Evolutionary conservation across 768 basidiomycete species (phyloP).

Genomic region (Hebeloma cylindrosporum): DNA sequence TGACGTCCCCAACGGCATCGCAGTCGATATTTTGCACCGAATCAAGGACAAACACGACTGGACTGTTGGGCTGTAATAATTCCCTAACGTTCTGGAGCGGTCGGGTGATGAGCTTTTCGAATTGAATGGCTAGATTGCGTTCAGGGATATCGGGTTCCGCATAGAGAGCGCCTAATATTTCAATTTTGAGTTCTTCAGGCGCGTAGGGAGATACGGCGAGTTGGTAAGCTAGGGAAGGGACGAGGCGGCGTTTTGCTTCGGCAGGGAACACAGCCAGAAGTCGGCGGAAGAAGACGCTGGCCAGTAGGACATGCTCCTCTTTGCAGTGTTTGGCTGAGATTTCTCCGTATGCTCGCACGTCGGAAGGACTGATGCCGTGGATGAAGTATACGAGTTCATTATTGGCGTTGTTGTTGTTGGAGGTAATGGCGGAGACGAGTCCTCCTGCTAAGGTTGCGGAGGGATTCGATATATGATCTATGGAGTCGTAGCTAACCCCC

Average conservation of each 20-base stretch:
- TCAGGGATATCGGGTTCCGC: constrained; percentile 13
- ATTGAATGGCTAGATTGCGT: constrained; percentile 6
- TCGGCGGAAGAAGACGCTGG: constrained; percentile 9
- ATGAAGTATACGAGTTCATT: constrained; percentile 5
- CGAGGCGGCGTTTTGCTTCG: constrained; percentile 7
- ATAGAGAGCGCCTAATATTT: constrained; percentile 7
- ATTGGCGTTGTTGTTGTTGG: background rate
- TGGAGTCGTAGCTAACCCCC: constrained; percentile 12
- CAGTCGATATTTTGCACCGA: constrained; percentile 10
- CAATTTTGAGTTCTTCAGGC: constrained; percentile 9
- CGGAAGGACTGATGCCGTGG: constrained; percentile 4
- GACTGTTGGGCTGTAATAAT: constrained; percentile 1
- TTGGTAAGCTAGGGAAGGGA: constrained; percentile 12
- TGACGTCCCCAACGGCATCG: constrained; percentile 3
- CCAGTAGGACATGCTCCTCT: constrained; percentile 1
- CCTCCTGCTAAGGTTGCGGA: background rate
- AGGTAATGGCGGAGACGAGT: background rate
- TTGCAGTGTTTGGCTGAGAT: constrained; percentile 8
- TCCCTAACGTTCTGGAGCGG: constrained; percentile 2
- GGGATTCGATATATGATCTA: constrained; percentile 2
- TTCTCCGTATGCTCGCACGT: constrained; percentile 7
- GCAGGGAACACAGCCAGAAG: constrained; percentile 5
- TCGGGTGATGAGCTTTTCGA: constrained; percentile 10
- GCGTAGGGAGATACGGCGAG: constrained; percentile 7
- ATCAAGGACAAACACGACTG: constrained; percentile 8